These are phyloP conservation scores for Hortiboletus rubellus DNA, from an alignment of 1,284 basidiomycete genomes.

Conservation along the genomic window DNA sequence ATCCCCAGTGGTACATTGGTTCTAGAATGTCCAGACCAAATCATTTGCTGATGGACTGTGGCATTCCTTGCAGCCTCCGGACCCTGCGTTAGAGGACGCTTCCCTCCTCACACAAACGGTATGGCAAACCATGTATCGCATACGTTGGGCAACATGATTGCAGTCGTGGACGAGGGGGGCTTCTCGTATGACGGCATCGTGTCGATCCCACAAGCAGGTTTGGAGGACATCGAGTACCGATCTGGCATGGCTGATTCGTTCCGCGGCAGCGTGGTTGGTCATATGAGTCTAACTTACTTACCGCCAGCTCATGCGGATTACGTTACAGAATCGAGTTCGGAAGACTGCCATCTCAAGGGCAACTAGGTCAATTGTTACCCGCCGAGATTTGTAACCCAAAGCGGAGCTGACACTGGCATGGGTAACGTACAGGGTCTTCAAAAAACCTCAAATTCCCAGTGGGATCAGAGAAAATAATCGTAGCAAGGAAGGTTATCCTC, in stretches of 20 bases:
- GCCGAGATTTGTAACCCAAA: neutral
- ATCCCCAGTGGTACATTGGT: no score
- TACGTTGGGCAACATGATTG: neutral
- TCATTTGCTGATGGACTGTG: no score
- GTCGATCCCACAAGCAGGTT: slow-evolving; percentile 4
- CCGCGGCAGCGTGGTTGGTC: neutral
- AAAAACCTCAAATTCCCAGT: neutral
- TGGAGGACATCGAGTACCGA: slow-evolving; percentile 2
- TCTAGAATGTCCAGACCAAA: no score
- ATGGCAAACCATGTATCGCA: neutral
- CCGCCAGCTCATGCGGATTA: neutral
- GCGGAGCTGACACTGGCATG: neutral
- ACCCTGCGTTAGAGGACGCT: no score
- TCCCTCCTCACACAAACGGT: no score
- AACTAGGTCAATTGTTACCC: neutral
- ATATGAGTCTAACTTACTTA: neutral
- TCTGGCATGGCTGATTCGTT: neutral
- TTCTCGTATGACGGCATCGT: slow-evolving; percentile 10
- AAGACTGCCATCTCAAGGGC: neutral
- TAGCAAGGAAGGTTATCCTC: neutral
- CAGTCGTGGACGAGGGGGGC: no score
- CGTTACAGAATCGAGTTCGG: neutral
- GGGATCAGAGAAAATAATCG: neutral
- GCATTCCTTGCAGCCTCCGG: no score
- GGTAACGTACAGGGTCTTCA: neutral